phyloP scores from a whole-genome alignment of 2,329 filamentous ascomycete species.

The Nemania bipapillata region DNA sequence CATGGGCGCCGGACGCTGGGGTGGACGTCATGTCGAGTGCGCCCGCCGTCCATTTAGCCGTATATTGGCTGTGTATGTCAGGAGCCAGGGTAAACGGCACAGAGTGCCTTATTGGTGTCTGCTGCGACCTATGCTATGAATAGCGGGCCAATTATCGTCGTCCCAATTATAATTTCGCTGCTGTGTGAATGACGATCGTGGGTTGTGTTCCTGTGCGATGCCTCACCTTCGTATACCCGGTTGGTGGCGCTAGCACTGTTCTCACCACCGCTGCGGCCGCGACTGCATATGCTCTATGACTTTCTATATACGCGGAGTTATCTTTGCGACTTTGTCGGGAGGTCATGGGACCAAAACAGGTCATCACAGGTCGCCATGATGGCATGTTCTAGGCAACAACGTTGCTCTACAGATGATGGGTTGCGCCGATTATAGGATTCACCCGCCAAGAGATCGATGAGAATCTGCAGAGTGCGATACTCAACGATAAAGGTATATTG shows the following conservation, averaged over 20 bases:
- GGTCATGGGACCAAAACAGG: conserved; percentile 7
- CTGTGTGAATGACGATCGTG: conserved; percentile 12
- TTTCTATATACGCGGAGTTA: background rate
- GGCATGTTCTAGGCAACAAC: conserved; percentile 1
- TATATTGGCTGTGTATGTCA: conserved; percentile 44
- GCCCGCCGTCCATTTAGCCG: conserved; percentile 47
- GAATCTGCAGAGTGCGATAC: background rate
- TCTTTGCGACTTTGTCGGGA: background rate
- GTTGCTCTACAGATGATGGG: background rate
- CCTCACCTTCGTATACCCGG: conserved; percentile 13
- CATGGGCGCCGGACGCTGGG: conserved; percentile 39
- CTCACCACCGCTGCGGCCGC: background rate
- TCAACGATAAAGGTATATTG: conserved; percentile 5
- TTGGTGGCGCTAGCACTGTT: background rate
- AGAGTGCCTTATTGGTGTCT: conserved; percentile 33
- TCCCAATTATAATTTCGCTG: conserved; percentile 18
- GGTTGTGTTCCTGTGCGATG: background rate
- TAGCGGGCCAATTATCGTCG: conserved; percentile 41
- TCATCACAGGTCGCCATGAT: background rate
- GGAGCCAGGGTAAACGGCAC: conserved; percentile 42
- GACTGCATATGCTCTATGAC: background rate
- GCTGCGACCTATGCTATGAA: conserved; percentile 42
- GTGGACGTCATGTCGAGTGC: conserved; percentile 44
- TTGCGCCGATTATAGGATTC: background rate
- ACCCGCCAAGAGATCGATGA: conserved; percentile 7